These are phyloP conservation scores for Eutrema heterophyllum DNA, from an alignment of 345 rosid species.

Conservation along the genomic window DNA sequence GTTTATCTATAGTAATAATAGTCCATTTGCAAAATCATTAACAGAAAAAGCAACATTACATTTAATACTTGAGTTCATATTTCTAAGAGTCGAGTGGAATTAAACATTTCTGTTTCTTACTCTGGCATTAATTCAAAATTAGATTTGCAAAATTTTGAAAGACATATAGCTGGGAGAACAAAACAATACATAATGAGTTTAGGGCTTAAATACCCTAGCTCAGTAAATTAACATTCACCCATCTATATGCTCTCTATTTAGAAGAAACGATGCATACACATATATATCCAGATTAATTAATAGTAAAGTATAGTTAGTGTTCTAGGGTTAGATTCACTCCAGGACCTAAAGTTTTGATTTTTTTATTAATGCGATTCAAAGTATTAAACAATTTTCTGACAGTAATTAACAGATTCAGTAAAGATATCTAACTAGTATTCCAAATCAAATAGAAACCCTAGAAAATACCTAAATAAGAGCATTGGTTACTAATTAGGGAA, in stretches of 20 bases:
- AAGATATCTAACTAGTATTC: neutral
- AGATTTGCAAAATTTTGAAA: neutral
- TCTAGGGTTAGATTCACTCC: slow-evolving; percentile 13
- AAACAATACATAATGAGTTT: neutral
- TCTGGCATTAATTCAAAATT: neutral
- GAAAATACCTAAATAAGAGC: slow-evolving; percentile 6
- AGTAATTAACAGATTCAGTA: neutral
- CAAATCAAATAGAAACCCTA: slow-evolving; percentile 5
- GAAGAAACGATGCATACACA: neutral
- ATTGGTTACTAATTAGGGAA: slow-evolving; percentile 27
- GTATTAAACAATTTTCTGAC: neutral
- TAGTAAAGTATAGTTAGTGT: neutral
- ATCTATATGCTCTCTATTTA: neutral
- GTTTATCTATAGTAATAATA: neutral
- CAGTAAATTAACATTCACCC: neutral
- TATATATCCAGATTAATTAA: neutral
- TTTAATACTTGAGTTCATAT: neutral
- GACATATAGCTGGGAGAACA: neutral
- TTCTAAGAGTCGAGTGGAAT: neutral
- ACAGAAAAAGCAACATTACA: neutral
- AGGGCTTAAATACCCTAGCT: neutral
- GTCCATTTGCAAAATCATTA: neutral
- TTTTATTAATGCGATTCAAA: neutral
- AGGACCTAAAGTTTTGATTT: neutral
- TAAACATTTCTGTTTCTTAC: neutral